Percentiles rank a stretch among this genome's conserved stretches.
Evolutionary conservation across 306 rosid genomes (phyloP).

Genomic region (Pterocarpus santalinus): DNA sequence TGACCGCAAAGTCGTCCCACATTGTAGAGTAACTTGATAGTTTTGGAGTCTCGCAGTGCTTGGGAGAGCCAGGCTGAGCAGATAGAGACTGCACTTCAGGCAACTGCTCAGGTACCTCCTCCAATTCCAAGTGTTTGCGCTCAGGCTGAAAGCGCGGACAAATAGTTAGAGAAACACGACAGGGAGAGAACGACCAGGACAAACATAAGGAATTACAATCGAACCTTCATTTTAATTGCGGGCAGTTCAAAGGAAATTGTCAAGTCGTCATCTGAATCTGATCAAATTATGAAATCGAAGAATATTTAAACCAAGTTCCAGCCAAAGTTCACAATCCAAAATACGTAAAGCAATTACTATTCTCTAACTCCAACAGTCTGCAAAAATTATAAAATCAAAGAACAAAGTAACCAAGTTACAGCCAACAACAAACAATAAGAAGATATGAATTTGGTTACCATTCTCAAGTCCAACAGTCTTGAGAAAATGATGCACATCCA

Average conservation of each 20-base stretch:
- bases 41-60: constrained; percentile 57
- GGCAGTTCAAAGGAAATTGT: constrained; percentile 42
- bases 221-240: constrained; percentile 55
- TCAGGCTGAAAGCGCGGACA: constrained; percentile 46
- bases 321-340: neutral
- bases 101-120: constrained; percentile 58
- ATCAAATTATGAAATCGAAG: constrained; percentile 5
- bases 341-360: constrained; percentile 40
- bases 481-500: constrained; percentile 48
- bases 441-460: constrained; percentile 48
- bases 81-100: constrained; percentile 47
- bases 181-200: neutral
- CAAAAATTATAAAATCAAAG: constrained; percentile 4
- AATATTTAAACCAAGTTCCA: constrained; percentile 6
- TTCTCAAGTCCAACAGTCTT: constrained; percentile 55
- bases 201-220: constrained; percentile 12
- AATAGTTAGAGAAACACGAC: neutral
- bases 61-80: constrained; percentile 52
- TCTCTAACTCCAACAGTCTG: constrained; percentile 42
- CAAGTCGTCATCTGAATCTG: constrained; percentile 49
- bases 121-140: constrained; percentile 42
- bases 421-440: neutral
- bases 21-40: constrained; percentile 39
- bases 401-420: neutral
- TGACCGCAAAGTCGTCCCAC: constrained; percentile 56